These are phyloP conservation scores for Citrus australasica DNA, from an alignment of 345 rosid species.

Conservation along the genomic window DNA sequence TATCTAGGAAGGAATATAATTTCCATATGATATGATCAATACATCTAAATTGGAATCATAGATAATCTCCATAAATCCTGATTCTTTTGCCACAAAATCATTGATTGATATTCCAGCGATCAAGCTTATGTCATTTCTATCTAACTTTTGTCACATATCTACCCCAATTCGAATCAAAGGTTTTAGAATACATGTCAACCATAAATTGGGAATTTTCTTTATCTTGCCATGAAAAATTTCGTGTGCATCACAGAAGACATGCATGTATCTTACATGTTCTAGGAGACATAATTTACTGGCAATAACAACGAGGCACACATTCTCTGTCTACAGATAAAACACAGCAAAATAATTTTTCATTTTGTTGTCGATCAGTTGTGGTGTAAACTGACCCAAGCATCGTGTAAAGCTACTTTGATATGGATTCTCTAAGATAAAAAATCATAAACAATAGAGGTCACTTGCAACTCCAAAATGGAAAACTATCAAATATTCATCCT, in stretches of 20 bases:
- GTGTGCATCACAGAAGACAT: not conserved
- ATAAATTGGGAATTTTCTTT: not conserved
- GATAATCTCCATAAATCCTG: slow-evolving; percentile 3
- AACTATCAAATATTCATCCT: too few species aligned
- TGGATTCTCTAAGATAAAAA: not conserved
- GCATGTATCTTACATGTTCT: not conserved
- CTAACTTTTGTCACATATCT: not conserved
- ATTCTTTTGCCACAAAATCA: slow-evolving; percentile 3
- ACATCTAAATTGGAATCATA: not conserved
- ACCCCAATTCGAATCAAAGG: not conserved
- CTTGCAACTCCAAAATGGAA: too few species aligned
- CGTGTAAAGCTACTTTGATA: not conserved
- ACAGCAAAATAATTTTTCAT: not conserved
- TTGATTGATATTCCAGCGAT: not conserved
- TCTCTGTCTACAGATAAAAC: not conserved
- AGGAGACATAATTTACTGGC: not conserved
- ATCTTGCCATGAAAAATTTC: not conserved
- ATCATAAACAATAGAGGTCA: too few species aligned
- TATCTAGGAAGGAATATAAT: slow-evolving; percentile 5
- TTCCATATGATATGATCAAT: not conserved
- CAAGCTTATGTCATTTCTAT: not conserved
- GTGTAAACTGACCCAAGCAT: not conserved
- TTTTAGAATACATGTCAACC: not conserved
- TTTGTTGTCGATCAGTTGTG: not conserved
- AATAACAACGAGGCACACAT: not conserved